Base-by-base conservation (phyloP, 441 rosid genomes). In the Gossypium davidsonii region DNA sequence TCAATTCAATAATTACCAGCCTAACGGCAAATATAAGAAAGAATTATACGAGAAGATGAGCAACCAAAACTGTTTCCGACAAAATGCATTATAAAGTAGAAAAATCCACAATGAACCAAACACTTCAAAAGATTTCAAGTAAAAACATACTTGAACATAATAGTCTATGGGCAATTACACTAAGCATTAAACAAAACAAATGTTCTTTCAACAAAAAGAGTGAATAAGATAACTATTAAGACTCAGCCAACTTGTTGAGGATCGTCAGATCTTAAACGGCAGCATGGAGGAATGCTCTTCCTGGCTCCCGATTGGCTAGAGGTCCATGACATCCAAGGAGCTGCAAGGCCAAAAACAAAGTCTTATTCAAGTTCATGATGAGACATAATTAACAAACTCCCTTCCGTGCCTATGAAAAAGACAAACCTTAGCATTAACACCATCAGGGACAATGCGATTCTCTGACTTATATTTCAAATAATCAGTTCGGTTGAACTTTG, bases 391-490 rank as follows among this genome's bases (percentile, higher is more conserved):
- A 14, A 37, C 7, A 49, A 57, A 57, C 56, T 6, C 18, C 8
- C 9, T 52, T 7, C 42, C 21, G 9, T 55, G 12, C 8, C 6
- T 52, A 44, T 14, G 15, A 60, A 14, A 25, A 9, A 0, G 28
- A 10, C 70, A 60, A 62, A 93, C 98, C 97, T 93, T 93, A 6
- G 97, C 97, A 71, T 90, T 93, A 55, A 93, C 96, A 74, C 98
- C 98, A 83, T 93, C 98, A 0, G 94, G 79, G 7, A 85, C 0
- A n/a, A 91, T 88, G 64, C 87, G 82, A 72, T 87, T 86, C 85
- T 89, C 94, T 7, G 85, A 70, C 84, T 91, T 93, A 83, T 83
- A 77, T 76, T 64, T 90, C 52, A 87, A 59, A 73, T 89, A 93
- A 75, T 93, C 97, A 42, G 82, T 82, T 1, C 97, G 85, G 84